These are phyloP conservation scores for Phytophthora pisi DNA, from an alignment of 352 stramenopile genomes.

Conservation along the genomic window DNA sequence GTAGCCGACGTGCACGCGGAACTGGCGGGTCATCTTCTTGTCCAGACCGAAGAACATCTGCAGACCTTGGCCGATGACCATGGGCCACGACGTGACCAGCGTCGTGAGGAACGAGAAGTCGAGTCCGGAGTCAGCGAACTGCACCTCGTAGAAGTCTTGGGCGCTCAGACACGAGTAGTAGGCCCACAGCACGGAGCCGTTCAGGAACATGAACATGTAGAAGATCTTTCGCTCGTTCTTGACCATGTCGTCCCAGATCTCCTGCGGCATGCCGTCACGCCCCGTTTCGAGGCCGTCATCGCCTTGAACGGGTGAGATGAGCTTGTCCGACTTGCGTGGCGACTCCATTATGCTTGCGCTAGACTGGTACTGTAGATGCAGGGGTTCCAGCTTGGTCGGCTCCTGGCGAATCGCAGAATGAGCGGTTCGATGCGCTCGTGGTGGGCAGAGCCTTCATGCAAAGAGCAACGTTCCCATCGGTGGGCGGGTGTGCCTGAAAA, in stretches of 20 bases:
- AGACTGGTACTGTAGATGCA: neutral
- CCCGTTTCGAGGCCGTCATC: conserved; percentile 26
- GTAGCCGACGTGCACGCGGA: conserved; percentile 58
- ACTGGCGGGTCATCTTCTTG: conserved; percentile 52
- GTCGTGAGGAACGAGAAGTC: conserved; percentile 78
- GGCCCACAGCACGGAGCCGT: conserved; percentile 71
- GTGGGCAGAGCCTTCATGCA: neutral
- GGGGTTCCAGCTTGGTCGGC: conserved; percentile 1
- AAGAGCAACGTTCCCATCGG: conserved; percentile 5
- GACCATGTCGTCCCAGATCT: conserved; percentile 66
- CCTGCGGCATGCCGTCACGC: conserved; percentile 54
- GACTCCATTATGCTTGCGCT: conserved; percentile 26
- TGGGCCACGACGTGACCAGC: conserved; percentile 61
- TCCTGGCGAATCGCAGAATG: conserved; percentile 31
- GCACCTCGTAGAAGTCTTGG: conserved; percentile 61
- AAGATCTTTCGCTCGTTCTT: conserved; percentile 60
- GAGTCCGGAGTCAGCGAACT: conserved; percentile 55
- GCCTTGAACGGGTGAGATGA: conserved; percentile 31
- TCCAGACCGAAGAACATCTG: conserved; percentile 67
- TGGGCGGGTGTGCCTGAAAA: neutral
- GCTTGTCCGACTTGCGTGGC: conserved; percentile 48
- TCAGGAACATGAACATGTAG: conserved; percentile 74
- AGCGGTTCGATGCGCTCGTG: neutral
- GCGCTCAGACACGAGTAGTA: conserved; percentile 80
- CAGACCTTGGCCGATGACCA: conserved; percentile 53